Evolutionary conservation across 257 asterid species (phyloP), one percentile per base, ranked within the genome.

Genomic region (Solanum paucissectum): DNA sequence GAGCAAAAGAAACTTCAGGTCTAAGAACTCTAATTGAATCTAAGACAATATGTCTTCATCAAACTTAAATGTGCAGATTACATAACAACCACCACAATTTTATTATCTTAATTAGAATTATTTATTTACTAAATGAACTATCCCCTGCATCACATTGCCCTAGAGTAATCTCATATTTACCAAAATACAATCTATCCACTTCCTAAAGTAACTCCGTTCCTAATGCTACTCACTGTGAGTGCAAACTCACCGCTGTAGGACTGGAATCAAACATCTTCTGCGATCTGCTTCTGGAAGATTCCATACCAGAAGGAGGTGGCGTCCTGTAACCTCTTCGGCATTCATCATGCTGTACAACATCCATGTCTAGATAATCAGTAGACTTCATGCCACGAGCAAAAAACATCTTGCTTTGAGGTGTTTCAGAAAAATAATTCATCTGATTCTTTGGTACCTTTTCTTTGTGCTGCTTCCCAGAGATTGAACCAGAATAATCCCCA

Each of bases 341-440:
- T 83, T 93, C 98, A 90, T 94, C 99, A 89, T 90, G 89, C 81
- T 91, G 92, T 83, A 92, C 89, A 87, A 88, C 95, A 90, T 95
- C 98, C 91, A 90, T 84, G 85, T 95, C 95, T 46, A 91, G 87
- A 84, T 95, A 95, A 83, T 95, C 99, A 27, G 90, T 91, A 58
- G 96, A 92, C 92, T 94, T 94, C 83, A 92, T 94, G 91, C 92
- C 91, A 68, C 94, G 98, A 79, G 94, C 93, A 23, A 96, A 91
- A 84, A 91, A 87, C 86, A 92, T 90, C 91, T 93, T 92, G 29
- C 66, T 91, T 3, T 93, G 91, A 58, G 93, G 94, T 87, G 91
- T 92, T 92, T 95, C 99, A 89, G 98, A 97, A 46, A 98, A 96
- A 91, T 93, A 93, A 89, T 87, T 89, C 82, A 88, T 90, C 88